These are phyloP conservation scores for Gossypium arboreum DNA, from an alignment of 345 rosid genomes.

Conservation along the genomic window DNA sequence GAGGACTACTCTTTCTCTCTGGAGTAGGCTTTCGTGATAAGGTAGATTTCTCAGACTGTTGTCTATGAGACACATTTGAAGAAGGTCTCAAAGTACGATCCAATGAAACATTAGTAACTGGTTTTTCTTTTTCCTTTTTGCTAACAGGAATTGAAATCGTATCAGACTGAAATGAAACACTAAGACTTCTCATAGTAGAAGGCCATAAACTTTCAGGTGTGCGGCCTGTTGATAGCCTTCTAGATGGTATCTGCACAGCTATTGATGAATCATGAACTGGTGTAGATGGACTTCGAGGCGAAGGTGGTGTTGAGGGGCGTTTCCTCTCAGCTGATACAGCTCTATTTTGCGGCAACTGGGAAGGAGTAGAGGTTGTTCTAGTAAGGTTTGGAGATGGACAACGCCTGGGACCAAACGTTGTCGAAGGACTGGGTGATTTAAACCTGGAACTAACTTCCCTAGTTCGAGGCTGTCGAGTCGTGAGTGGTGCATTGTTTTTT, in stretches of 20 bases:
- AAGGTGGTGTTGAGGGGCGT: constrained; percentile 77
- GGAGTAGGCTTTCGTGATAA: constrained; percentile 65
- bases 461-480: constrained; percentile 57
- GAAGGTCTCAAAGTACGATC: constrained; percentile 86
- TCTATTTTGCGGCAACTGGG: constrained; percentile 63
- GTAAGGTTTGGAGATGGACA: constrained; percentile 70
- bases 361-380: constrained; percentile 44
- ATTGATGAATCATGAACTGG: constrained; percentile 65
- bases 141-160: constrained; percentile 74
- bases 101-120: constrained; percentile 38
- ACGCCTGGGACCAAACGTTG: constrained; percentile 46
- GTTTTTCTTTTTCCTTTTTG: constrained; percentile 91
- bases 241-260: constrained; percentile 46
- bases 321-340: constrained; percentile 84
- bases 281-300: constrained; percentile 63
- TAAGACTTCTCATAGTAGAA: constrained; percentile 98
- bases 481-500: constrained; percentile 59
- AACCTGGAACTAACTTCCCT: constrained; percentile 79
- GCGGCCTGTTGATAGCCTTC: constrained; percentile 61
- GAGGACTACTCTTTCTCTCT: constrained; percentile 80
- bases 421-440: constrained; percentile 66
- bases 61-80: constrained; percentile 74
- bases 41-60: constrained; percentile 53
- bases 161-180: constrained; percentile 94
- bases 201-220: constrained; percentile 97